Conservation (phyloP, 768 basidiomycete genomes). For the Tulasnella sp. region DNA sequence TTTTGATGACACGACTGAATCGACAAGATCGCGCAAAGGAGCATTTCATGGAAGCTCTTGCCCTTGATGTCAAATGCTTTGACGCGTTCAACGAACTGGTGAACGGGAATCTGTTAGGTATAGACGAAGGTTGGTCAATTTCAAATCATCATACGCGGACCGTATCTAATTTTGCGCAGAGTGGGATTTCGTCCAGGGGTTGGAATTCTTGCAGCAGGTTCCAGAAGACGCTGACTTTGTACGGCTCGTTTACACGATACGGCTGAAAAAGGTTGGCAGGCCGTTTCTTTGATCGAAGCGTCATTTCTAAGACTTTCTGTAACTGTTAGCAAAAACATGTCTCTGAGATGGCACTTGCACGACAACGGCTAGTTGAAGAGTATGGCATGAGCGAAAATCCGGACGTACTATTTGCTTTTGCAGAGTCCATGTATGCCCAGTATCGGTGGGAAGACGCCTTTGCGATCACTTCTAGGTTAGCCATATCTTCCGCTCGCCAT, state of each 20-base stretch:
- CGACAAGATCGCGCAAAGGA: slow-evolving; percentile 83
- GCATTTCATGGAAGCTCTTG: slow-evolving; percentile 90
- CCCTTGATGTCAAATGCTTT: slow-evolving; percentile 92
- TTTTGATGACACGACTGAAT: slow-evolving; percentile 88
- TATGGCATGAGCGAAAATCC: slow-evolving; percentile 82
- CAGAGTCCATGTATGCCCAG: slow-evolving; percentile 75
- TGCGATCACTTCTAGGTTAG: slow-evolving; percentile 66
- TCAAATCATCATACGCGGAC: neutral
- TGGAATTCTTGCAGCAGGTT: slow-evolving; percentile 71
- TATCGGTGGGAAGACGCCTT: slow-evolving; percentile 94
- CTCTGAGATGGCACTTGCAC: slow-evolving; percentile 66
- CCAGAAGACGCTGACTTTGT: slow-evolving; percentile 86
- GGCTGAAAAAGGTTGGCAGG: slow-evolving; percentile 58
- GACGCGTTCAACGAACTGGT: slow-evolving; percentile 87
- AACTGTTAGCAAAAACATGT: slow-evolving; percentile 53
- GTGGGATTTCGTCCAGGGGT: slow-evolving; percentile 86
- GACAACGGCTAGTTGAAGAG: slow-evolving; percentile 66
- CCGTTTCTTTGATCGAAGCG: too few species aligned
- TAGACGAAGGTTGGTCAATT: slow-evolving; percentile 61
- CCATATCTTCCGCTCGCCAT: neutral
- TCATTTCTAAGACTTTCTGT: too few species aligned
- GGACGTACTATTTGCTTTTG: slow-evolving; percentile 81
- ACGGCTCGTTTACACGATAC: slow-evolving; percentile 80
- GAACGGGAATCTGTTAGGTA: slow-evolving; percentile 89
- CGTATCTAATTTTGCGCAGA: slow-evolving; percentile 38